Percentiles rank a stretch among this genome's conserved stretches.
Conservation (phyloP, 345 rosid species). For the Gynandropsis gynandra region DNA sequence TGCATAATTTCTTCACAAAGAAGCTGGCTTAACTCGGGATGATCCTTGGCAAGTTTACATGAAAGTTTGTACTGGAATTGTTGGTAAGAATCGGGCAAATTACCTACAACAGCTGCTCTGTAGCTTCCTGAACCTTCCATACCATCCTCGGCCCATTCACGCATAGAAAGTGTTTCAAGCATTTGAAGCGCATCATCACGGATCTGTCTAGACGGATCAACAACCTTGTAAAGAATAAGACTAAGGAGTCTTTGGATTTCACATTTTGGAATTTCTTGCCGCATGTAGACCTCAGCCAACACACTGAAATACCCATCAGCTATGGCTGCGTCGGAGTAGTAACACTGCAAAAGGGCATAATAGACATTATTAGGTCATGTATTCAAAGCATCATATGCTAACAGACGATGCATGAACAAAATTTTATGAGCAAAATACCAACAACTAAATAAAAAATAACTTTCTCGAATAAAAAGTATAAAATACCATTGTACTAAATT, state of each 20-base stretch:
- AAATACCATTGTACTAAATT: too few relatives aligned
- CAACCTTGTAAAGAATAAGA: slow-evolving; percentile 94
- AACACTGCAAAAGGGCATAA: slow-evolving; percentile 76
- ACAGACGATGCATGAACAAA: too few relatives aligned
- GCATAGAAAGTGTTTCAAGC: slow-evolving; percentile 96
- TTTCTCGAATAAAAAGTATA: too few relatives aligned
- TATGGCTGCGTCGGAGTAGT: slow-evolving; percentile 87
- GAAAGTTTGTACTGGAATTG: slow-evolving; percentile 97
- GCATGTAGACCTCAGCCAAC: slow-evolving; percentile 98
- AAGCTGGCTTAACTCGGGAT: slow-evolving; percentile 90
- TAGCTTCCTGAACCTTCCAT: slow-evolving; percentile 84
- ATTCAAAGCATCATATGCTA: not conserved
- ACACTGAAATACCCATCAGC: slow-evolving; percentile 99
- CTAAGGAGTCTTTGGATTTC: slow-evolving; percentile 94
- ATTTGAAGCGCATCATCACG: slow-evolving; percentile 99
- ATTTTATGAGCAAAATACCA: too few relatives aligned
- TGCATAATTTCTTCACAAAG: slow-evolving; percentile 99
- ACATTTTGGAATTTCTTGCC: slow-evolving; percentile 94
- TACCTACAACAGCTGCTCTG: slow-evolving; percentile 98
- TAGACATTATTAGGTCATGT: slow-evolving; percentile 23
- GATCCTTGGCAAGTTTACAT: slow-evolving; percentile 96
- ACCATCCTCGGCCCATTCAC: slow-evolving; percentile 99
- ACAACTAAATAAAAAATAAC: too few relatives aligned
- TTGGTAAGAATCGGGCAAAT: slow-evolving; percentile 97
- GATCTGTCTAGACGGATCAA: slow-evolving; percentile 93